A percentile compares a stretch with the other conserved stretches of the same genome.
Evolutionary conservation across 2,329 filamentous ascomycete genomes (phyloP).

Genomic region (Xylariaceae sp.): DNA sequence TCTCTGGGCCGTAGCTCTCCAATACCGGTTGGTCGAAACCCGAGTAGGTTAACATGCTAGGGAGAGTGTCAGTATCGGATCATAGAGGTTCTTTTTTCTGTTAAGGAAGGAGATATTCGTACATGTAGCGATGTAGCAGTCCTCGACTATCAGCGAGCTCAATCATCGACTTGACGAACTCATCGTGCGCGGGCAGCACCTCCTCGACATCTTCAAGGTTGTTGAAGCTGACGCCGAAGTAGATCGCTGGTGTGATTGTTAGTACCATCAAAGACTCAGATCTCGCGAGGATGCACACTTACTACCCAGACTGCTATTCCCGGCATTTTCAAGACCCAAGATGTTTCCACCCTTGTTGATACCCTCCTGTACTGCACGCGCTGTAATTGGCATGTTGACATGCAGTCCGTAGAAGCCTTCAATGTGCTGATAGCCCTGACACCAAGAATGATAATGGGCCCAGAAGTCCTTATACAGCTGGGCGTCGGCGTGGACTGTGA

Average conservation of each 20-base stretch:
- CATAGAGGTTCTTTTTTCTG: neutral
- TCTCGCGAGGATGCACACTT: neutral
- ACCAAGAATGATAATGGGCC: constrained; percentile 3
- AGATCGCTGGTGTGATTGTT: constrained; percentile 2
- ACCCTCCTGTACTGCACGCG: constrained; percentile 2
- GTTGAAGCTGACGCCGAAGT: constrained; percentile 7
- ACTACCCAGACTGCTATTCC: constrained; percentile 1
- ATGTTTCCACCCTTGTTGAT: constrained; percentile 4
- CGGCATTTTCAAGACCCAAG: constrained; percentile 4
- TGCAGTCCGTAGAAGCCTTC: constrained; percentile 8
- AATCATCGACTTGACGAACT: constrained; percentile 5
- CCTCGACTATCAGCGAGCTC: neutral
- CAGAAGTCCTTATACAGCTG: constrained; percentile 8
- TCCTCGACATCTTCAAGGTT: constrained; percentile 3
- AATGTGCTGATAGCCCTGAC: constrained; percentile 4
- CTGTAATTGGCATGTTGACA: constrained; percentile 9
- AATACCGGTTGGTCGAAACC: constrained; percentile 3
- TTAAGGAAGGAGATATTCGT: neutral
- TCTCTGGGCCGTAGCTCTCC: constrained; percentile 5
- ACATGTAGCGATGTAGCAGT: constrained; percentile 2
- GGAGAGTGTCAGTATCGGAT: no score
- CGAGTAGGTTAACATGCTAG: constrained; percentile 7
- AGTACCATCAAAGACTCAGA: neutral
- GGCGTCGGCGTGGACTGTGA: constrained; percentile 4
- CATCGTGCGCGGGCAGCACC: constrained; percentile 5